Evolutionary conservation across 441 rosid species (phyloP), one percentile per base, ranked within the genome.

Genomic region (Pelargonium fulgidum): DNA sequence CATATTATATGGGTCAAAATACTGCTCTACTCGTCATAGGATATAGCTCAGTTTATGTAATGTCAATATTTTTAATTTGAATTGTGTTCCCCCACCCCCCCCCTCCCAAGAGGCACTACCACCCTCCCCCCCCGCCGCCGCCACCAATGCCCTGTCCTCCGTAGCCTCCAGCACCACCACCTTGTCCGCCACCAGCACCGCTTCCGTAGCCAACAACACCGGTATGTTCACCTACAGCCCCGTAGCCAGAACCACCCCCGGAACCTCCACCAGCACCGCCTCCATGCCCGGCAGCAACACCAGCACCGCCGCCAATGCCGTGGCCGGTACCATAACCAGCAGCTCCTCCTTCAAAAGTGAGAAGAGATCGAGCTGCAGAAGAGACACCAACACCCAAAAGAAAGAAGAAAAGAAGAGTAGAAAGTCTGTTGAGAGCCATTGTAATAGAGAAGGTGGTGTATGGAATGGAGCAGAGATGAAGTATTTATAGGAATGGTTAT

Each of bases 161-260:
- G 0, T 22, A 44, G 5, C 17, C 62, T 16, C 70, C 42, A 48
- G 7, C 63, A 5, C 65, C 65, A 1, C 69, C 69, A 5, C 69
- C 52, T 22, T 48, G 47, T 0, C 64, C 71, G 2, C 66, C 66
- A 0, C 56, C 72, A 44, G 39, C 66, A 42, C 65, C 72, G 7
- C 59, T 33, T 4, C 50, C 65, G 33, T 1, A 13, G 14, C 72
- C 72, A 26, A 64, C 72, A 7, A 29, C 59, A 12, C 8, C 61
- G 3, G 59, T 59, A 9, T 29, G 14, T n/a, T 1, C 74, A 71
- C 56, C 63, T 41, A 45, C 48, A 10, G 67, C 24, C 0, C 70
- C 75, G 4, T 50, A 62, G 36, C 66, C 75, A 8, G 66, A 70
- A 56, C 52, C 75, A 16, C 66, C 70, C 0, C 72, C 59, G 2